Base-by-base conservation (phyloP, 2,329 filamentous ascomycete genomes). In the Ascochyta rabiei region DNA sequence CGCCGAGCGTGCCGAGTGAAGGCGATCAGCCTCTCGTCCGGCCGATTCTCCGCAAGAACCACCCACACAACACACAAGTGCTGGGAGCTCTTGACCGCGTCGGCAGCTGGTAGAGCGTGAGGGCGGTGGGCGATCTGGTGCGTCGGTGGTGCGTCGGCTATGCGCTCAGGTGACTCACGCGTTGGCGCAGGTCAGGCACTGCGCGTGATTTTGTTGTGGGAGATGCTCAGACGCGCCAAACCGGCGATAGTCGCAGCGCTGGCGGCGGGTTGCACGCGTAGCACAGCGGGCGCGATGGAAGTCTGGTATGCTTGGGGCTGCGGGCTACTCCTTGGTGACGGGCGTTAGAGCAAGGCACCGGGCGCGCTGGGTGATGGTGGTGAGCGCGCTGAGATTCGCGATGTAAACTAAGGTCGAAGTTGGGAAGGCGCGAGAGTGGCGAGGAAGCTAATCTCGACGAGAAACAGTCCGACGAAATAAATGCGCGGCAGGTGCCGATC, bases 381-480 rank as follows among this genome's bases (percentile, higher is more conserved):
- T 58, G 65, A 61, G 64, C 49, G 53, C 33, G 64, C 57, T 66
- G 60, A 73, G 71, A 74, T 72, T 72, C 65, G 71, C 71, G 71
- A 74, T 61, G 71, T 60, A 67, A 68, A 55, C 70, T 74, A 74
- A 66, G 53, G 65, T 71, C 68, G 50, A 68, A 73, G 70, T 56
- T 61, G 71, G 72, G 68, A 74, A 73, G 70, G 70, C 65, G 62
- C 60, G 56, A 59, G 54, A 63, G 67, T 64, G 68, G 61, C 62
- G 60, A 63, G 59, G 66, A 59, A 66, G 53, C 52, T 55, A 55
- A 55, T 41, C 46, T 48, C 35, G 52, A 54, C 52, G 52, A 55
- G 52, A 55, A 55, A 55, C 52, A 55, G 46, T 49, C 52, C 52
- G 52, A 55, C 37, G 42, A 47, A 31, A 46, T 60, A 57, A 61